phyloP scores from a whole-genome alignment of 768 basidiomycete species.

The Agrocybe chaxingu region DNA sequence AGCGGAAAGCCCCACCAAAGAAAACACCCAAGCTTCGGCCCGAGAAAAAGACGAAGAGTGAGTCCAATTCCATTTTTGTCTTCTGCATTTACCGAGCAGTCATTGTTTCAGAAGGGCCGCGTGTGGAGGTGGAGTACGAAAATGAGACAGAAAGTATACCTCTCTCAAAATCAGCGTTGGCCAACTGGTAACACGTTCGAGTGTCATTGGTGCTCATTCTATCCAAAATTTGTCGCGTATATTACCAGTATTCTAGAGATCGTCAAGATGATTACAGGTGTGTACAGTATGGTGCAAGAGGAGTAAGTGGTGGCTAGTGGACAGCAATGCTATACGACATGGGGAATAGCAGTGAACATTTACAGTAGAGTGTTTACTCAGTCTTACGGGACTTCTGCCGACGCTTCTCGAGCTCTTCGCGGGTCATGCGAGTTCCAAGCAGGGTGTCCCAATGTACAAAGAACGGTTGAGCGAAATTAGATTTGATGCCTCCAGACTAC shows the following conservation, averaged over 20 bases:
- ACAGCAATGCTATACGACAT: background rate
- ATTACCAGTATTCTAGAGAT: too few species aligned
- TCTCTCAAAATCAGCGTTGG: constrained; percentile 46
- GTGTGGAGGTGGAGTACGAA: constrained; percentile 96
- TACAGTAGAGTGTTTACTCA: constrained; percentile 7
- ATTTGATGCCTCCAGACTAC: constrained; percentile 83
- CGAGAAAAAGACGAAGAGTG: constrained; percentile 61
- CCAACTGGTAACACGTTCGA: constrained; percentile 46
- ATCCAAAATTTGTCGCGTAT: too few species aligned
- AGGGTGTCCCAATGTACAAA: constrained; percentile 92
- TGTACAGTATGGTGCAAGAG: constrained; percentile 3
- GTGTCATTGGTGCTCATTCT: too few species aligned
- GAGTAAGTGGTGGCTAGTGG: background rate
- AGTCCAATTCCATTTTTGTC: constrained; percentile 21
- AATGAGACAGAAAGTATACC: constrained; percentile 77
- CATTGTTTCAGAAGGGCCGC: constrained; percentile 54
- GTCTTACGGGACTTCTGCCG: constrained; percentile 32
- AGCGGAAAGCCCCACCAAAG: constrained; percentile 56
- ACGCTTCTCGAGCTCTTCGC: constrained; percentile 58
- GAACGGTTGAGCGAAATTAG: constrained; percentile 94
- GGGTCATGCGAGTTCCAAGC: constrained; percentile 81
- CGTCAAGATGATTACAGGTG: constrained; percentile 1
- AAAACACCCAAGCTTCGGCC: constrained; percentile 50
- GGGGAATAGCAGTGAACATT: background rate
- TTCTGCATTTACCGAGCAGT: background rate